A percentile compares a stretch with the other conserved stretches of the same genome.
Conservation (phyloP, 768 basidiomycete species). For the Mycena alexandri region DNA sequence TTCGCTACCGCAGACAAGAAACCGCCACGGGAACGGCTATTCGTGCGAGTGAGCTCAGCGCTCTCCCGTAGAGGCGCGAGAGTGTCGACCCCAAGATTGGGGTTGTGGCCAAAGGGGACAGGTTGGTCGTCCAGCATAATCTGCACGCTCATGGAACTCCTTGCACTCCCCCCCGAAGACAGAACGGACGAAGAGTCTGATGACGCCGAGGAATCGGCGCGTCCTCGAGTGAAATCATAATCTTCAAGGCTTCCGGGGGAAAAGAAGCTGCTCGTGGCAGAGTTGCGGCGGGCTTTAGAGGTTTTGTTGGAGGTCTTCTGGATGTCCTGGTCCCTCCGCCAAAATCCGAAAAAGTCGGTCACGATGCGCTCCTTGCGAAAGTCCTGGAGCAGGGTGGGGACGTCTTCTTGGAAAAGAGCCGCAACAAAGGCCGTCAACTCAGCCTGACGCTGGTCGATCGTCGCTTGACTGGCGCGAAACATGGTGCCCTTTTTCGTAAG, state of each 20-base stretch:
- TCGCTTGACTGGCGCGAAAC: slow-evolving; percentile 78
- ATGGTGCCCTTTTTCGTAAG: slow-evolving; percentile 79
- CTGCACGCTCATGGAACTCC: slow-evolving; percentile 41
- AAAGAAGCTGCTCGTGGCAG: slow-evolving; percentile 69
- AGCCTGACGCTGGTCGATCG: slow-evolving; percentile 69
- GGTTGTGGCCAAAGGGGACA: slow-evolving; percentile 59
- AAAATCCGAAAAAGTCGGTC: slow-evolving; percentile 84
- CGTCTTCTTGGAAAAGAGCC: slow-evolving; percentile 68
- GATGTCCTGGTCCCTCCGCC: slow-evolving; percentile 79
- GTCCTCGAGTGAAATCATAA: slow-evolving; percentile 43
- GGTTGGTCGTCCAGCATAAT: slow-evolving; percentile 55
- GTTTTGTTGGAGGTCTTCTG: slow-evolving; percentile 47
- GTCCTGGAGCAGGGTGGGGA: slow-evolving; percentile 77
- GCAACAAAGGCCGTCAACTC: slow-evolving; percentile 73
- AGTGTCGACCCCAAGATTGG: slow-evolving; percentile 44
- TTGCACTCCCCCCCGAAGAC: slow-evolving; percentile 40
- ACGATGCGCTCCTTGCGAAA: slow-evolving; percentile 69
- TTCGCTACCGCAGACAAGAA: slow-evolving; percentile 27
- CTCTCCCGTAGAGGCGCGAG: slow-evolving; percentile 68
- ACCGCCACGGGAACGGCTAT: slow-evolving; percentile 22
- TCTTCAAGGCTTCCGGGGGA: slow-evolving; percentile 53
- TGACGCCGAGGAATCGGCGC: slow-evolving; percentile 55
- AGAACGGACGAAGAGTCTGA: slow-evolving; percentile 57
- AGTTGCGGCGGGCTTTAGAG: slow-evolving; percentile 49
- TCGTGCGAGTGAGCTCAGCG: slow-evolving; percentile 46